A percentile compares a stretch with the other conserved stretches of the same genome.
phyloP scores from a whole-genome alignment of 129 eudicot genomes.

The Arctium lappa region DNA sequence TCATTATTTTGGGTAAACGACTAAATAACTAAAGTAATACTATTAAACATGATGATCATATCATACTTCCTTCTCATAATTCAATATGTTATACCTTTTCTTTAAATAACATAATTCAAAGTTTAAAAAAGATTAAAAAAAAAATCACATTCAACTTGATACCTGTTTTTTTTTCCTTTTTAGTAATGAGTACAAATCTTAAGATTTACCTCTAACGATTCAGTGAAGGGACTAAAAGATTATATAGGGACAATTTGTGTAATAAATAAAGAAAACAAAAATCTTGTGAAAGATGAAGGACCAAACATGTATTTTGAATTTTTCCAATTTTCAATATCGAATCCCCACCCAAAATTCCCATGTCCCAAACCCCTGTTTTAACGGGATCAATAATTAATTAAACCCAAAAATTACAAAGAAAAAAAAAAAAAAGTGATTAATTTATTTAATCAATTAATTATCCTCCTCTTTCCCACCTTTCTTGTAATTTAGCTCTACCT shows the following conservation, averaged over 20 bases:
- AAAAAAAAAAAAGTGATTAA: neutral
- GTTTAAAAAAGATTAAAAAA: no score
- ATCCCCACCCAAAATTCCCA: constrained; percentile 24
- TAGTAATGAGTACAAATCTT: no score
- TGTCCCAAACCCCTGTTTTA: constrained; percentile 26
- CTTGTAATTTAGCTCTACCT: constrained; percentile 23
- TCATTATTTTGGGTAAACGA: constrained; percentile 23
- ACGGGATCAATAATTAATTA: constrained; percentile 24
- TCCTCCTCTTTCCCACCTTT: constrained; percentile 30
- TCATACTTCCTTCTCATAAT: constrained; percentile 17
- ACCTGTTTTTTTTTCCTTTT: no score
- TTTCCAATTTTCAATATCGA: constrained; percentile 24
- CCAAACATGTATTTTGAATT: neutral
- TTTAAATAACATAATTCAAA: neutral
- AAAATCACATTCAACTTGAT: neutral
- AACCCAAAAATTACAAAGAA: constrained; percentile 8
- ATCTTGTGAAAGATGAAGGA: constrained; percentile 18
- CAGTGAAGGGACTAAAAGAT: neutral
- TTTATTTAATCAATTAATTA: constrained; percentile 18
- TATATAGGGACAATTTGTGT: neutral
- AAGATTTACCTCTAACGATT: no score
- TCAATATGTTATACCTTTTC: neutral
- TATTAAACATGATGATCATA: constrained; percentile 22
- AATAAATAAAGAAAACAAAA: constrained; percentile 7
- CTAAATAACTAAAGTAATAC: constrained; percentile 18